Base-by-base conservation (phyloP, 2,329 filamentous ascomycete genomes). In the Plectosphaerella plurivora region DNA sequence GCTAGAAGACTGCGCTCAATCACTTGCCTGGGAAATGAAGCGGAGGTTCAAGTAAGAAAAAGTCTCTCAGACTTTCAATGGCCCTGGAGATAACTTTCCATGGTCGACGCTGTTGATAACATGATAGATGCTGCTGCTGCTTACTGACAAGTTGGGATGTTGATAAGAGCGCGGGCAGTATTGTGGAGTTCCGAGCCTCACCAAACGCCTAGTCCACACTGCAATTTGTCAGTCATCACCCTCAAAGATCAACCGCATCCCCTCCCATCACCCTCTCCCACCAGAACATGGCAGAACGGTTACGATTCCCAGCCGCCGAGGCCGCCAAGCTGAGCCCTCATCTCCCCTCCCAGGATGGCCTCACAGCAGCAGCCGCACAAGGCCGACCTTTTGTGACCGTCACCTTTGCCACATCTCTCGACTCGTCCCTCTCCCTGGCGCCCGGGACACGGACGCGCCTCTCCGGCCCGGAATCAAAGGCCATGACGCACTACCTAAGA, bases 401-500 rank as follows among this genome's bases (percentile, higher is more conserved):
- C 41, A 97, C 93, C 12, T 97, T 92, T 69, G 93, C 94, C 20
- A 88, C 87, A 7, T 97, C 92, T 4, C 86, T 99, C 59, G 93
- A 97, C 72, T 87, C 88, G 41, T 82, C 85, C 51, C 78, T 95
- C 49, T 83, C 91, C 2, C 78, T 93, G 25, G 78, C 86, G 0
- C 90, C 91, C 0, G 91, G 91, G 14, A 77, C 84, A n/a, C 88
- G 88, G 59, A 97, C 93, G 2, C 76, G 81, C 0, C 81, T 97
- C 14, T 97, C 93, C 1, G 92, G 92, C 4, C 82, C 87, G 0
- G 78, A 86, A 57, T 90, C 90, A 37, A 96, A 96, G 69, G 82
- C 89, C 50, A 95, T 97, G 90, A 97, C 93, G 0, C 93, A 97
- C 69, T 90, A 88, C 66, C 81, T 97, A 25, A 89, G 93, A 61